Evolutionary conservation across 208 protist genomes (phyloP).

Genomic region (Trypanosomatidae sp.): DNA sequence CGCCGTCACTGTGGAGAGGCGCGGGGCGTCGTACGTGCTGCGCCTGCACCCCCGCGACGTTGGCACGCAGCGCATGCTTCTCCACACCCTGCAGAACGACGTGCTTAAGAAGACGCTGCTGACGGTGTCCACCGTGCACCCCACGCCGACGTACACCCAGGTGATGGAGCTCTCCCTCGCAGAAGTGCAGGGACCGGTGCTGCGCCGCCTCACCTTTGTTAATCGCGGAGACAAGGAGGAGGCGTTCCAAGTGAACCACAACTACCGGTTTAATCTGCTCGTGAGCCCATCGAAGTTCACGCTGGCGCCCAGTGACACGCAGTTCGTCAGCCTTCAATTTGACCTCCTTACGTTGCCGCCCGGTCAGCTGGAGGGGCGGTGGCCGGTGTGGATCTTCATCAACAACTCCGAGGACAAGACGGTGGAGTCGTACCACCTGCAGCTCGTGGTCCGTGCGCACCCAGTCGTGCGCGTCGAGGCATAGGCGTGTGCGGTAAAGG

Average conservation of each 20-base stretch:
- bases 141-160: slow-evolving; percentile 79
- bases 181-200: slow-evolving; percentile 63
- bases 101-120: slow-evolving; percentile 73
- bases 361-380: slow-evolving; percentile 79
- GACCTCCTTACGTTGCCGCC: slow-evolving; percentile 74
- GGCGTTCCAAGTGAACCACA: slow-evolving; percentile 78
- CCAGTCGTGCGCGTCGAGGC: slow-evolving; percentile 34
- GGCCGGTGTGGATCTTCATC: slow-evolving; percentile 92
- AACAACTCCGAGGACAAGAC: slow-evolving; percentile 86
- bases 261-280: slow-evolving; percentile 84
- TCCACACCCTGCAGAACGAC: slow-evolving; percentile 61
- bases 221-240: slow-evolving; percentile 64
- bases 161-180: slow-evolving; percentile 74
- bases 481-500: neutral
- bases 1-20: slow-evolving; percentile 40
- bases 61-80: slow-evolving; percentile 57
- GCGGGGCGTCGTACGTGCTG: slow-evolving; percentile 60
- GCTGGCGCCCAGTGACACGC: slow-evolving; percentile 72
- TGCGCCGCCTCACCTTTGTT: slow-evolving; percentile 83
- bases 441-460: slow-evolving; percentile 78
- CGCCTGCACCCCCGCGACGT: slow-evolving; percentile 74
- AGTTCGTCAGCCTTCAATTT: slow-evolving; percentile 74
- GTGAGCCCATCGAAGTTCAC: slow-evolving; percentile 68
- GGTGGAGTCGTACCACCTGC: slow-evolving; percentile 82
- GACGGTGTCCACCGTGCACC: slow-evolving; percentile 71